Percentiles rank a stretch among this genome's conserved stretches.
Evolutionary conservation across 768 basidiomycete species (phyloP).

Genomic region (Kwoniella mangroviensis): DNA sequence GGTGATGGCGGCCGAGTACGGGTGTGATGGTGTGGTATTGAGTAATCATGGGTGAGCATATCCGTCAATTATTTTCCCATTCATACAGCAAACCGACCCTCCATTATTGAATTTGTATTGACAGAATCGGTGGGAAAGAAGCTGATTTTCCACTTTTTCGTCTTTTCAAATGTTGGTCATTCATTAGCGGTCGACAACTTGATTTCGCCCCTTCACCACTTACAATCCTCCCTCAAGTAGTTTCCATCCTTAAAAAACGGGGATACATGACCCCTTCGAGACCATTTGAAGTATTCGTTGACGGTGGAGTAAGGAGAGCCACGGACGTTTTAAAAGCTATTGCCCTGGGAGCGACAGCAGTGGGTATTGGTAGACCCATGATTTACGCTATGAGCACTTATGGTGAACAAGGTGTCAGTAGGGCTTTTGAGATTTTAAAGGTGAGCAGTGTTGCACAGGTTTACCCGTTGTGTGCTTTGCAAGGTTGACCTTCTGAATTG

Average conservation of each 20-base stretch:
- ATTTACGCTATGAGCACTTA: conserved; percentile 62
- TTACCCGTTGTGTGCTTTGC: background rate
- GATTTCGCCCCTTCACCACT: conserved; percentile 76
- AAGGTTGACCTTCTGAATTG: background rate
- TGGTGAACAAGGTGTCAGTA: conserved; percentile 83
- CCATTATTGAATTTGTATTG: too few relatives aligned
- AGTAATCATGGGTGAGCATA: conserved; percentile 44
- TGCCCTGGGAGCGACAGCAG: conserved; percentile 86
- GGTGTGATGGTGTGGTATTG: conserved; percentile 53
- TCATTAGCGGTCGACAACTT: conserved; percentile 33
- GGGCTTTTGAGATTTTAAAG: conserved; percentile 74
- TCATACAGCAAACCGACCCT: background rate
- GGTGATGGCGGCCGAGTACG: conserved; percentile 71
- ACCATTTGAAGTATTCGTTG: conserved; percentile 83
- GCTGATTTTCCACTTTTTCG: conserved; percentile 2
- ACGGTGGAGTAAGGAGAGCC: conserved; percentile 92
- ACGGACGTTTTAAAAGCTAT: conserved; percentile 88
- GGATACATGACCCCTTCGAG: conserved; percentile 62
- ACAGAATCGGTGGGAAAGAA: background rate
- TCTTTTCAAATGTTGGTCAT: too few relatives aligned
- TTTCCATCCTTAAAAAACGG: conserved; percentile 69
- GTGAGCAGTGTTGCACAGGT: conserved; percentile 16
- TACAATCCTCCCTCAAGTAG: conserved; percentile 87
- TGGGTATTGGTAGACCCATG: conserved; percentile 64
- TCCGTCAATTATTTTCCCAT: background rate